Evolutionary conservation across 306 rosid species (phyloP), one percentile per base, ranked within the genome.

Genomic region (Hippophae rhamnoides): DNA sequence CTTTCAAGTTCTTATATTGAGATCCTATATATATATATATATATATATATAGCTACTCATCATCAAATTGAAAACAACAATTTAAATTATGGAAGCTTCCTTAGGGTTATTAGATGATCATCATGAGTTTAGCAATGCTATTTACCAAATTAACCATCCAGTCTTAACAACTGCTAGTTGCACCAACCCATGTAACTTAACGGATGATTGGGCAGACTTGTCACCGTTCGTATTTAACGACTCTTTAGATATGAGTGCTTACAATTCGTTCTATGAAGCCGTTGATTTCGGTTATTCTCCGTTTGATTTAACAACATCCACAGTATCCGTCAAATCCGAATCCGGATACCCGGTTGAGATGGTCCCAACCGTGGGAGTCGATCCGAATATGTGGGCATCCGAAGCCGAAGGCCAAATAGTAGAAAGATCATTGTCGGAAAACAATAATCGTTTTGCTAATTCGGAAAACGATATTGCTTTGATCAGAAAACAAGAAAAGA

Each of bases 201-300:
- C 75, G 7, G 75, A 71, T 14, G 74, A 70, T 51, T 82, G 84
- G 84, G 79, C 66, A 40, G 80, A 71, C 67, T 63, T 82, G 67
- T 78, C 88, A 7, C 80, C 88, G 9, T 82, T 82, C 50, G 14
- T 45, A 43, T 57, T 79, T 10, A 60, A 79, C 74, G 84, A 82
- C 52, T 51, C 74, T 1, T 67, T 78, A 13, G 89, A 82, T 65
- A 79, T 79, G 85, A 64, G 76, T 53, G 61, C 72, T 69, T 76
- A 71, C 75, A 66, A 63, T 61, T 77, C 79, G 63, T 73, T 79
- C 31, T 8, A 10, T 43, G 76, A 64, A 58, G 83, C 85, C 66
- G 56, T 76, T 11, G 50, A 26, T 42, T 70, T 61, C 5, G 79
- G 82, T 11, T 80, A 78, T 74, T 79, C 83, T n/a, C 76, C 81